These are phyloP conservation scores for Ogataea henricii DNA, from an alignment of 805 yeast species.

Conservation along the genomic window DNA sequence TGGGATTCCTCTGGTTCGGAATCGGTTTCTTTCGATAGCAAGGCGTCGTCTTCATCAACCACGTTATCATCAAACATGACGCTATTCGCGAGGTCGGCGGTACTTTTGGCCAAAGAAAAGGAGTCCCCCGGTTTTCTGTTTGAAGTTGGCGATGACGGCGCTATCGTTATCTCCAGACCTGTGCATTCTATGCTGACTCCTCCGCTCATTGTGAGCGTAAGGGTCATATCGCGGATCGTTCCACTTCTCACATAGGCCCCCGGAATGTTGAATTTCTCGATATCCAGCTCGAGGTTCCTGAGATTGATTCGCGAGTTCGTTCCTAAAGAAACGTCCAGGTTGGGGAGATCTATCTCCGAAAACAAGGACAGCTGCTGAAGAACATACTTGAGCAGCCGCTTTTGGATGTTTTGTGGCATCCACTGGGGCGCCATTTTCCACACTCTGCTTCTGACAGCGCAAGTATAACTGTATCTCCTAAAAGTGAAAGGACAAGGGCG, in stretches of 20 bases:
- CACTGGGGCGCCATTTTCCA: constrained; percentile 47
- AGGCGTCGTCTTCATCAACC: constrained; percentile 34
- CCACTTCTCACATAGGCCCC: constrained; percentile 67
- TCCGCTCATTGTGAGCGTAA: constrained; percentile 65
- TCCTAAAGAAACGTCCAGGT: constrained; percentile 78
- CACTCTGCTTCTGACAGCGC: background rate
- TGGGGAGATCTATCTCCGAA: constrained; percentile 72
- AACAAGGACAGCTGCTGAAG: constrained; percentile 80
- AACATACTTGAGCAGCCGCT: constrained; percentile 75
- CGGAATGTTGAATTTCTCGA: constrained; percentile 68
- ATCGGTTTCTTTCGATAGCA: background rate
- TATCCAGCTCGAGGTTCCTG: constrained; percentile 68
- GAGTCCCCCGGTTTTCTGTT: constrained; percentile 33
- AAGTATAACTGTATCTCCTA: too few relatives aligned
- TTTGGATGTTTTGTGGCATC: constrained; percentile 86
- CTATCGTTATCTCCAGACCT: constrained; percentile 53
- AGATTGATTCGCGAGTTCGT: constrained; percentile 50
- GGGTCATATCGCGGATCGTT: constrained; percentile 50
- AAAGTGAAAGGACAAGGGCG: too few relatives aligned
- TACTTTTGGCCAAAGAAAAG: constrained; percentile 67
- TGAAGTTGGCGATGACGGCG: constrained; percentile 32
- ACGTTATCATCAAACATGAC: constrained; percentile 47
- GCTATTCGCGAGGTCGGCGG: constrained; percentile 71
- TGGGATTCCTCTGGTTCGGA: constrained; percentile 12
- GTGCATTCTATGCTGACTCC: constrained; percentile 65